phyloP scores from a whole-genome alignment of 1,139 yeast genomes.

The Blastobotrys indianensis region DNA sequence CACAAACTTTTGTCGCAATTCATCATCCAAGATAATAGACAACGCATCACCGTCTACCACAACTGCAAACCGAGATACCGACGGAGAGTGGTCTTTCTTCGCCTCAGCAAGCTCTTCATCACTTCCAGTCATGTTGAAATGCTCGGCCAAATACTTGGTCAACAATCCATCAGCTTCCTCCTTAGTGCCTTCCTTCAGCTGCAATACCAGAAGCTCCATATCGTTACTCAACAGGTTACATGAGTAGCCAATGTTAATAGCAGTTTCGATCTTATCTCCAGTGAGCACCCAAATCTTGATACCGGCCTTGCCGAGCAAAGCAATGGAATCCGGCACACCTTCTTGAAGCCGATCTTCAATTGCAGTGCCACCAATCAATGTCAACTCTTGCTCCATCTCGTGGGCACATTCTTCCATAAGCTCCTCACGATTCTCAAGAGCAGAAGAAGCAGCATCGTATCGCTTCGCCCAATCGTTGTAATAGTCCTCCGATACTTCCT shows the following conservation, averaged over 20 bases:
- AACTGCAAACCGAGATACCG: conserved; percentile 69
- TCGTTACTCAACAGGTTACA: conserved; percentile 80
- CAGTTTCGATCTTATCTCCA: conserved; percentile 95
- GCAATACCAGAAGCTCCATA: conserved; percentile 74
- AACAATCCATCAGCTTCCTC: conserved; percentile 49
- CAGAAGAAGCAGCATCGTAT: conserved; percentile 64
- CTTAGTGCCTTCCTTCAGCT: conserved; percentile 34
- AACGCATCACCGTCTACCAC: conserved; percentile 91
- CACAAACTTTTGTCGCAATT: conserved; percentile 58
- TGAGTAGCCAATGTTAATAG: conserved; percentile 92
- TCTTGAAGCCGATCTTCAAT: conserved; percentile 91
- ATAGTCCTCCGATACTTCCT: conserved; percentile 55
- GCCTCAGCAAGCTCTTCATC: conserved; percentile 53
- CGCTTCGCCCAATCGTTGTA: conserved; percentile 62
- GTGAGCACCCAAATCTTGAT: conserved; percentile 93
- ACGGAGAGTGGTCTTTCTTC: conserved; percentile 66
- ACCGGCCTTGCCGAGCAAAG: conserved; percentile 77
- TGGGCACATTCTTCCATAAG: conserved; percentile 70
- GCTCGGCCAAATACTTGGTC: conserved; percentile 50
- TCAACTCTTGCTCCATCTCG: conserved; percentile 64
- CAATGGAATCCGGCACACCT: conserved; percentile 91
- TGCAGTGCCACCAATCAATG: conserved; percentile 87
- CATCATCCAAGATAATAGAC: conserved; percentile 54
- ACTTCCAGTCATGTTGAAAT: conserved; percentile 60
- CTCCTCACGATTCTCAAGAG: conserved; percentile 71